Evolutionary conservation across 441 rosid genomes (phyloP).

Genomic region (Pelargonium australe): DNA sequence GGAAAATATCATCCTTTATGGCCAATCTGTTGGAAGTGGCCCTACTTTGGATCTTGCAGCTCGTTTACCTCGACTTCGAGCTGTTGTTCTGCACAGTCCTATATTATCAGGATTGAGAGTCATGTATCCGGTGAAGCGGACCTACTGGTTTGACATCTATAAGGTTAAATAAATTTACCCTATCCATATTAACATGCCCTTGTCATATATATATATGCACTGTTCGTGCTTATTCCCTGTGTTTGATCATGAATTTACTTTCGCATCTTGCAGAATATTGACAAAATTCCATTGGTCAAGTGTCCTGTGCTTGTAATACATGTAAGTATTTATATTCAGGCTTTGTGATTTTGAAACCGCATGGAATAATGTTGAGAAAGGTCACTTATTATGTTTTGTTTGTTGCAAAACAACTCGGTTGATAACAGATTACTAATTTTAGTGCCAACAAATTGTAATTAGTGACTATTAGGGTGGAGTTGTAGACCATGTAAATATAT

Average conservation of each 20-base stretch:
- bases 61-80: slow-evolving; percentile 47
- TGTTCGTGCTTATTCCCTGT: neutral
- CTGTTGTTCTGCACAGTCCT: slow-evolving; percentile 62
- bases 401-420: neutral
- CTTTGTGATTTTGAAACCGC: slow-evolving; percentile 14
- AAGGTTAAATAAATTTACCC: slow-evolving; percentile 37
- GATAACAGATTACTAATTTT: too few species aligned
- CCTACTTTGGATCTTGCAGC: slow-evolving; percentile 55
- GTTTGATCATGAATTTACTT: slow-evolving; percentile 12
- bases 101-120: slow-evolving; percentile 64
- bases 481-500: neutral
- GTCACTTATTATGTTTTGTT: neutral
- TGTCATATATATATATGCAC: neutral
- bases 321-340: slow-evolving; percentile 36
- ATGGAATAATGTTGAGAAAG: neutral
- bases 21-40: slow-evolving; percentile 36
- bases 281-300: slow-evolving; percentile 55
- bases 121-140: slow-evolving; percentile 58
- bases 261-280: slow-evolving; percentile 44
- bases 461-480: neutral
- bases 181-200: neutral
- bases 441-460: too few species aligned
- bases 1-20: slow-evolving; percentile 56
- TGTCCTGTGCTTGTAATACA: slow-evolving; percentile 68
- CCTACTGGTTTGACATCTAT: slow-evolving; percentile 66